A percentile compares a stretch with the other conserved stretches of the same genome.
Conservation (phyloP, 2,329 filamentous ascomycete species). For the Sordariomycetes sp. region DNA sequence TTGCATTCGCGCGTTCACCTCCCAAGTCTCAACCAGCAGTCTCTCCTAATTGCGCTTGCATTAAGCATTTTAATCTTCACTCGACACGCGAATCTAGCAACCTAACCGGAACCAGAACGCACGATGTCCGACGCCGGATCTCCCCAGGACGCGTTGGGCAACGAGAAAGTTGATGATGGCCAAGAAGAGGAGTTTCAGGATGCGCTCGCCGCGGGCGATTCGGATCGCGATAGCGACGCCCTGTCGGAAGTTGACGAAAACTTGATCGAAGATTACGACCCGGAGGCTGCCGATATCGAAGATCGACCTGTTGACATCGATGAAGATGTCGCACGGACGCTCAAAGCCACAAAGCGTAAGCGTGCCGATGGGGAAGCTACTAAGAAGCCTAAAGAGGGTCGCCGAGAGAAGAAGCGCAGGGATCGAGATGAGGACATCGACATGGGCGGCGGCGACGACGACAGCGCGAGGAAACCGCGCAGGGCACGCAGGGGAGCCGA, state of each 20-base stretch:
- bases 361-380: constrained; percentile 52
- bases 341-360: constrained; percentile 59
- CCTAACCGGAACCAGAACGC: too few species aligned
- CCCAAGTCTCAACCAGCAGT: too few species aligned
- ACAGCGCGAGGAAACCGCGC: constrained; percentile 31
- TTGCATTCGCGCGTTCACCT: too few species aligned
- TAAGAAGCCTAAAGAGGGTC: constrained; percentile 69
- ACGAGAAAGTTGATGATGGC: constrained; percentile 28
- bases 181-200: constrained; percentile 31
- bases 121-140: constrained; percentile 39
- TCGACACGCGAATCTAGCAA: too few species aligned
- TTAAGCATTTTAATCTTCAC: too few species aligned
- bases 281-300: constrained; percentile 52
- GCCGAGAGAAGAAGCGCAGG: constrained; percentile 56
- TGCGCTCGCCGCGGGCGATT: constrained; percentile 29
- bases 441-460: constrained; percentile 37
- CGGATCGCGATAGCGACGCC: constrained; percentile 48
- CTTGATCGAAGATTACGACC: constrained; percentile 62
- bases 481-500: constrained; percentile 37
- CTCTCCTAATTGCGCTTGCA: too few species aligned
- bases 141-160: constrained; percentile 24
- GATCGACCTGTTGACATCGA: constrained; percentile 59
- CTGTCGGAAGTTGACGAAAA: constrained; percentile 63
- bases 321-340: constrained; percentile 52
- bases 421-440: constrained; percentile 36